phyloP scores from a whole-genome alignment of 1,284 basidiomycete species.

The Puccinia hordei region DNA sequence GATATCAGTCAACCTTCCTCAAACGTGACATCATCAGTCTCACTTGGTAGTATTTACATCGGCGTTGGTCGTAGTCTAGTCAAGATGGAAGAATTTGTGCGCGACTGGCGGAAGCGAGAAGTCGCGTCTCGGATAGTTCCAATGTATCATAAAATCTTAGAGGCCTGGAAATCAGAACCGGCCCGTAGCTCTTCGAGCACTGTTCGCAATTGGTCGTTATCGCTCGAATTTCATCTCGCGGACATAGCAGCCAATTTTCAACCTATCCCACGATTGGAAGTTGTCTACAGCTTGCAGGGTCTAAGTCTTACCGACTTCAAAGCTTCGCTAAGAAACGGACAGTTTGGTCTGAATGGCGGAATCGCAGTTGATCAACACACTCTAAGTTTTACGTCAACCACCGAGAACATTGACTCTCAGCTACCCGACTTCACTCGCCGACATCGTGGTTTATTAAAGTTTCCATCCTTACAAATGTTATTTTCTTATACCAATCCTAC shows the following conservation, averaged over 20 bases:
- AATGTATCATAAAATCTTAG: conserved; percentile 32
- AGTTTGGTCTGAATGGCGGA: conserved; percentile 4
- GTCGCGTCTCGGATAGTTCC: conserved; percentile 32
- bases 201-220: conserved; percentile 24
- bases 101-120: conserved; percentile 29
- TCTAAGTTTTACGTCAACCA: conserved; percentile 42
- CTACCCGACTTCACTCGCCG: not conserved
- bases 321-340: conserved; percentile 6
- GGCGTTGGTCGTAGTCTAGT: conserved; percentile 34
- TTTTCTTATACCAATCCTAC: conserved; percentile 2
- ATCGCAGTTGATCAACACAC: conserved; percentile 29
- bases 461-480: conserved; percentile 23
- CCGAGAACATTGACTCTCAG: conserved; percentile 16
- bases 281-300: conserved; percentile 32
- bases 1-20: not conserved
- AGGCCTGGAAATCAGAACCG: conserved; percentile 31
- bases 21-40: not conserved
- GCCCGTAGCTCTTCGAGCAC: not conserved
- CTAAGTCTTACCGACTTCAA: conserved; percentile 15
- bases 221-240: conserved; percentile 18
- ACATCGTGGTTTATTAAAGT: conserved; percentile 32
- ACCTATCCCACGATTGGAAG: conserved; percentile 35
- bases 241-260: conserved; percentile 25
- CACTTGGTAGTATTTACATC: conserved; percentile 12
- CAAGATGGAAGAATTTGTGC: conserved; percentile 41